Base-by-base conservation (phyloP, 1,284 basidiomycete genomes). In the Cryptococcus jaspeensis region DNA sequence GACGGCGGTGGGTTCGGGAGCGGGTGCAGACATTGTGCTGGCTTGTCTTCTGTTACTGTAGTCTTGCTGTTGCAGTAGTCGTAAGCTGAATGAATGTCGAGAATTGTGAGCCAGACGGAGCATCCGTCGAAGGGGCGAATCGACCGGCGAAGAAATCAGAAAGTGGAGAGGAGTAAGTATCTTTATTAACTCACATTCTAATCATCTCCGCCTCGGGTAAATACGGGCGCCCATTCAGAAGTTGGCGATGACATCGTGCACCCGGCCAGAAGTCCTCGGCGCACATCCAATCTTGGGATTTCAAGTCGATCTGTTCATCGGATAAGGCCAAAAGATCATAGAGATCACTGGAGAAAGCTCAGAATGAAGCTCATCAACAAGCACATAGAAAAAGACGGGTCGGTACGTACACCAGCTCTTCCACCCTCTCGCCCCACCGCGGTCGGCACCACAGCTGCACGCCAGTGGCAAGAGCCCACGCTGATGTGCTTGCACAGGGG, bases 381-480 rank as follows among this genome's bases (percentile, higher is more conserved):
- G 74, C 80, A 85, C 62, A 82, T 94, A 63, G 88, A 92, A 70
- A 91, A 89, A 74, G 85, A 86, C 67, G 84, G 87, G 44, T 83
- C 86, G 66, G 90, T 89, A 74, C 69, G 85, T 80, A 16, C 11
- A 25, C 13, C n/a, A 41, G n/a, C 28, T 9, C 15, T 40, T 35
- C 42, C 23, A 32, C 28, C 28, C 28, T 9, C 9, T 9, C 28
- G 9, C 28, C 28, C 28, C 28, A 23, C 12, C 42, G 6, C 13
- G 13, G 16, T 22, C n/a, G 22, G 42, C 42, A 3, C 18, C 46
- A 11, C 25, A n/a, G n/a, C n/a, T n/a, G n/a, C n/a, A n/a, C 22
- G 23, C 8, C 5, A 48, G 5, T 18, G 5, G 23, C 46, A 20
- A 25, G 35, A 11, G 13, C 7, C 18, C 6, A 35, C 5, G 50